A percentile compares a stretch with the other conserved stretches of the same genome.
phyloP scores from a whole-genome alignment of 2,329 filamentous ascomycete genomes.

The Ascochyta fabae region DNA sequence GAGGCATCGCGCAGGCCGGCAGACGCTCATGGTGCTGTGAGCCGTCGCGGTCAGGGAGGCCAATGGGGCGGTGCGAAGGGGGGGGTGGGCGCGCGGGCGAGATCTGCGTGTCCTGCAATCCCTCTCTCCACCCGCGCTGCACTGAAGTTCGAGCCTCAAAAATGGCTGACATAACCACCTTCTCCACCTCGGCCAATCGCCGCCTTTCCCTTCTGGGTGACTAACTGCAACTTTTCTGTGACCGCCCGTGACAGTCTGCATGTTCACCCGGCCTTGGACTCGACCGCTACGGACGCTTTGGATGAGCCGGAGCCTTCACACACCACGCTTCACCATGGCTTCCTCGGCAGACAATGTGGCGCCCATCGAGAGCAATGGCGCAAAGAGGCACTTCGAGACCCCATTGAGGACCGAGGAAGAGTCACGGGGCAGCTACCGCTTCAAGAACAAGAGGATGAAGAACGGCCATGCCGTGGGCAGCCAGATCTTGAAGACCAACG shows the following conservation, averaged over 20 bases:
- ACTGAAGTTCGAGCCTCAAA: slow-evolving; percentile 18
- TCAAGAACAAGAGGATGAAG: slow-evolving; percentile 58
- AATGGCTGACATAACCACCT: slow-evolving; percentile 30
- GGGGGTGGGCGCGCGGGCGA: neutral
- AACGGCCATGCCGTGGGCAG: slow-evolving; percentile 47
- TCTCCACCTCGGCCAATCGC: slow-evolving; percentile 30
- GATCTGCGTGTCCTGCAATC: slow-evolving; percentile 10
- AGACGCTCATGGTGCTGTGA: slow-evolving; percentile 50
- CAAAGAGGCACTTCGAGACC: slow-evolving; percentile 43
- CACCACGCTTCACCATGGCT: slow-evolving; percentile 39
- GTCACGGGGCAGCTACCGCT: slow-evolving; percentile 45
- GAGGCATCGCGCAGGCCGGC: slow-evolving; percentile 52
- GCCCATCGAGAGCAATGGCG: slow-evolving; percentile 42
- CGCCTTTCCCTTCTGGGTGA: slow-evolving; percentile 30
- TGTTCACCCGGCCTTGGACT: slow-evolving; percentile 30
- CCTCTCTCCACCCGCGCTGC: neutral
- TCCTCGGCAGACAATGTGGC: slow-evolving; percentile 41
- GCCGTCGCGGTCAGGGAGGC: slow-evolving; percentile 7
- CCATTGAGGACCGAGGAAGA: slow-evolving; percentile 43
- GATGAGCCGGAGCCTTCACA: slow-evolving; percentile 22
- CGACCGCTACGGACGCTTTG: slow-evolving; percentile 37
- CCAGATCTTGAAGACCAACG: slow-evolving; percentile 49
- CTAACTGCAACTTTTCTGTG: slow-evolving; percentile 32
- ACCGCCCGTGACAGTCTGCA: slow-evolving; percentile 20
- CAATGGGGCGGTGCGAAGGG: slow-evolving; percentile 2